Evolutionary conservation across 148 eudicot species (phyloP).

Genomic region (Chenopodium quinoa): DNA sequence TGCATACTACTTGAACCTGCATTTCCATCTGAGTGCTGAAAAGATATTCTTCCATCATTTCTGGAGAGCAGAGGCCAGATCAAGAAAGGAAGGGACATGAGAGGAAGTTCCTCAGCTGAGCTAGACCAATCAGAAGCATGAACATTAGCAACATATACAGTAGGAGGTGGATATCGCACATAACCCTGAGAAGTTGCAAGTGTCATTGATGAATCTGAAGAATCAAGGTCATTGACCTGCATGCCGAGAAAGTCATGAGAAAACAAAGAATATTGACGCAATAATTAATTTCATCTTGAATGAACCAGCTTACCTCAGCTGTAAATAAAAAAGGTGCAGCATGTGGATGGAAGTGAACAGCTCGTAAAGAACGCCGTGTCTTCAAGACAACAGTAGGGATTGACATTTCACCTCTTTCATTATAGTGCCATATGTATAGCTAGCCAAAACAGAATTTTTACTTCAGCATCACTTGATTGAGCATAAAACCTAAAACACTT

Average conservation of each 20-base stretch:
- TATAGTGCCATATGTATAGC: conserved; percentile 97
- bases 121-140: conserved; percentile 52
- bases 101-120: conserved; percentile 53
- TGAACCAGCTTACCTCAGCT: conserved; percentile 71
- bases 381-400: conserved; percentile 79
- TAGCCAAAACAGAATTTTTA: conserved; percentile 21
- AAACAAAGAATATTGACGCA: not conserved
- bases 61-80: conserved; percentile 61
- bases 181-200: conserved; percentile 89
- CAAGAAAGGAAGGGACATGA: conserved; percentile 62
- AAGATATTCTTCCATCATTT: conserved; percentile 48
- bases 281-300: not conserved
- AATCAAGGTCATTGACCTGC: conserved; percentile 94
- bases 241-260: conserved; percentile 20
- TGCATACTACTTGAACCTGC: conserved; percentile 39
- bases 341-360: conserved; percentile 98
- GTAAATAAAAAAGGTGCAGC: conserved; percentile 89
- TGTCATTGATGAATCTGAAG: conserved; percentile 86
- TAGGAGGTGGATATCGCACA: conserved; percentile 88
- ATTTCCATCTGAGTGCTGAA: conserved; percentile 51
- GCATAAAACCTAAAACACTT: conserved; percentile 5
- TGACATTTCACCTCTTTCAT: conserved; percentile 67
- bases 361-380: conserved; percentile 95
- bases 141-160: conserved; percentile 76
- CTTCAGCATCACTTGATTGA: conserved; percentile 5